Evolutionary conservation across 768 basidiomycete species (phyloP), one percentile per base, ranked within the genome.

Genomic region (Termitomyces sp.): DNA sequence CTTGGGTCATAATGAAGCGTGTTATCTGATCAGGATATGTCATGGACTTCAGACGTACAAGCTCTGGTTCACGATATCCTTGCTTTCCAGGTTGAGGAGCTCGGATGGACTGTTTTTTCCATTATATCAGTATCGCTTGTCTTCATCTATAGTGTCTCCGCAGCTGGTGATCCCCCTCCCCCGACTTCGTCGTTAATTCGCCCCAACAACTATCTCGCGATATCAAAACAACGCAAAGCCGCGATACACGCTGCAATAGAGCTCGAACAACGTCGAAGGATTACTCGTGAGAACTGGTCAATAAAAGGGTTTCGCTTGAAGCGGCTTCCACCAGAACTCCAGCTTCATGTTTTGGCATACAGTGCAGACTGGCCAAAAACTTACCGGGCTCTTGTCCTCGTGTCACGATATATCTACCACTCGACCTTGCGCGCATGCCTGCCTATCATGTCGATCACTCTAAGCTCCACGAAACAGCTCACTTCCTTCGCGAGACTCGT

Each of bases 391-490:
- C 72, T 75, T 38, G 59, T 68, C 25, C 66, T 58, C 32, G 72
- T 70, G n/a, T 74, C 73, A 22, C 62, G 62, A 13, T 40, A 58
- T 44, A 64, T 69, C 48, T 70, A 69, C 27, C 44, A 56, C n/a
- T 58, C 68, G 48, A 64, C 73, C 9, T 63, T 69, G 29, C 57
- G 62, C n/a, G 69, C 69, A 2, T 73, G 72, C 51, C 51, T 75
- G 2, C 70, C 74, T 23, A 61, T 54, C 47, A 68, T 71, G 61
- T 67, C 70, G 27, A 60, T 75, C 45, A 62, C 64, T 33, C 58
- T 75, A 11, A 67, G 66, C 54, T 66, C 63, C 16, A 62, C 64
- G 22, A 65, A 66, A 52, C 70, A 72, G 51, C 55, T 75, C 33
- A 27, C 44, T 15, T 70, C 72, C 0, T 75, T 74, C 51, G 49